Evolutionary conservation across 2,329 filamentous ascomycete species (phyloP), one percentile per base, ranked within the genome.

Genomic region (Lasiodiplodia citricola): DNA sequence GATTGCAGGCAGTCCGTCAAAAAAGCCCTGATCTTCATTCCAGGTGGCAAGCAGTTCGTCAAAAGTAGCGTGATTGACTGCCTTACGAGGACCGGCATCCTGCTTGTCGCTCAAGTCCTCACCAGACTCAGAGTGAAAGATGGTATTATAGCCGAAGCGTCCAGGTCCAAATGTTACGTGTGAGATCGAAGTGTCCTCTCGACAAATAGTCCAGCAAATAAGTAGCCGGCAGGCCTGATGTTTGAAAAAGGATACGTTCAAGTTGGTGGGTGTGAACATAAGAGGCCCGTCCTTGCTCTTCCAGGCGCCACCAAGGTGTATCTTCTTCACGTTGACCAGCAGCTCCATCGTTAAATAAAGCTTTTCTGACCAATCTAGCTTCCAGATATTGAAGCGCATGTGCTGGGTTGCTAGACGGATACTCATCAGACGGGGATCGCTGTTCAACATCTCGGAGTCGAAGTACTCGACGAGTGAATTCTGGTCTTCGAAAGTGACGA

Each of bases 351-450:
- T 3, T 25, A 25, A 25, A 3, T 2, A 2, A 25, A 3, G 25
- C 25, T 25, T 25, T 3, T 25, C 25, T 2, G 25, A 25, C 2
- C 3, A 25, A 3, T 3, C 25, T 2, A 25, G 25, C 25, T 44
- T 47, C 41, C 41, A 47, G 41, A 3, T 1, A 8, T n/a, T 47
- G n/a, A 47, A 13, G n/a, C 44, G 44, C 18, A 47, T 2, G 18
- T 8, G n/a, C 18, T 47, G 13, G 44, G 44, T 47, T 11, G 44
- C 44, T 18, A 47, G 44, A 10, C 44, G 44, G 14, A 21, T 21
- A 3, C 0, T 3, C 7, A 1, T 10, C n/a, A 21, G 1, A 4
- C 0, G 2, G 3, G 7, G 7, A 4, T 47, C 3, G n/a, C 6
- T 11, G 1, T 21, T n/a, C 8, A 47, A 4, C 3, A 4, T 3